phyloP scores from a whole-genome alignment of 139 green algal species.

The Auxenochlorella protothecoides region DNA sequence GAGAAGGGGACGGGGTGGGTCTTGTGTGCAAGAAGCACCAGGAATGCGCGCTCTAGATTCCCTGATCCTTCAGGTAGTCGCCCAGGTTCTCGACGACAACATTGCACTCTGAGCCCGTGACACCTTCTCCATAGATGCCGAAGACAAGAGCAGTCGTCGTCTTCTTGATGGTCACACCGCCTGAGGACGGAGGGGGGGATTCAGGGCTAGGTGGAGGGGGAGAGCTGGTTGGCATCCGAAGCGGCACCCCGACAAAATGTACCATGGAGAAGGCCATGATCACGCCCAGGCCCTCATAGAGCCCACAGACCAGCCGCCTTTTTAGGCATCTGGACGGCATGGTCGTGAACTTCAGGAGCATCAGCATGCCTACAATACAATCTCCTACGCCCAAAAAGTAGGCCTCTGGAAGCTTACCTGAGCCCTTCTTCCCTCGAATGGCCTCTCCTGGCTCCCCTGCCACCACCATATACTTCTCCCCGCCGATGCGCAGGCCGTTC shows the following conservation, averaged over 20 bases:
- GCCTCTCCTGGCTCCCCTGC: slow-evolving; percentile 45
- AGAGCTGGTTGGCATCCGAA: background rate
- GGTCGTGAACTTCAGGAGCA: background rate
- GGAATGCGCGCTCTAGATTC: slow-evolving; percentile 25
- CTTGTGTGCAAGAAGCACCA: no score
- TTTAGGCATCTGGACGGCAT: no score
- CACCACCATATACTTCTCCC: slow-evolving; percentile 53
- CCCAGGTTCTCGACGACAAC: slow-evolving; percentile 56
- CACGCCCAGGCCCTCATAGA: no score
- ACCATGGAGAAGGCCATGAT: background rate
- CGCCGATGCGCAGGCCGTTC: slow-evolving; percentile 44
- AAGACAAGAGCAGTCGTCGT: slow-evolving; percentile 57
- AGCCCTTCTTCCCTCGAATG: slow-evolving; percentile 54
- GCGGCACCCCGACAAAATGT: background rate
- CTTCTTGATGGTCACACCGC: slow-evolving; percentile 61
- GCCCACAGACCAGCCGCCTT: no score
- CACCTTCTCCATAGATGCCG: slow-evolving; percentile 55
- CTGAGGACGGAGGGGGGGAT: background rate
- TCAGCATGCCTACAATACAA: background rate
- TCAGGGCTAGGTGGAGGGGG: no score
- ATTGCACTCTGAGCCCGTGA: slow-evolving; percentile 48
- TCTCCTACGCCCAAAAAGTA: background rate
- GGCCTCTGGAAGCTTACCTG: slow-evolving; percentile 3
- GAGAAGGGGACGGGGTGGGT: no score
- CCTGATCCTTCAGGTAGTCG: slow-evolving; percentile 56